These are phyloP conservation scores for Multifurca ochricompacta DNA, from an alignment of 768 basidiomycete genomes.

Conservation along the genomic window DNA sequence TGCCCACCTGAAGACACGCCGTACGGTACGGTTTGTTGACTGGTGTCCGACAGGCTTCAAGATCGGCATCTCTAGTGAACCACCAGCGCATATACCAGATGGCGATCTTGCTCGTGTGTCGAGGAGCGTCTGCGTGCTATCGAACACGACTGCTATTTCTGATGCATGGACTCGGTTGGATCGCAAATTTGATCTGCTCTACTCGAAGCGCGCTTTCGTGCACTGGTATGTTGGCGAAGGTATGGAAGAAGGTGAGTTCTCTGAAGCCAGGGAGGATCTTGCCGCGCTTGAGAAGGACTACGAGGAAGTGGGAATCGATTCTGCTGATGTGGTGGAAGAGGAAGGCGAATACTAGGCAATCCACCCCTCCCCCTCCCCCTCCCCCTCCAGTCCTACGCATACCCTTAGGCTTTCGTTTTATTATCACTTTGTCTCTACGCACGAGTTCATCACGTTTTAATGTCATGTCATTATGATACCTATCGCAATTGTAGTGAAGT, in stretches of 20 bases:
- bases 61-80: constrained; percentile 72
- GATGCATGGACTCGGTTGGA: constrained; percentile 69
- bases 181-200: constrained; percentile 75
- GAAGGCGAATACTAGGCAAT: constrained; percentile 38
- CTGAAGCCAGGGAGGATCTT: constrained; percentile 96
- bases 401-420: background rate
- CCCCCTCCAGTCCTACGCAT: background rate
- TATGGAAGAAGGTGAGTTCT: constrained; percentile 94
- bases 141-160: constrained; percentile 67
- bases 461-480: background rate
- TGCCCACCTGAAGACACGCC: constrained; percentile 66
- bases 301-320: constrained; percentile 66
- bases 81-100: constrained; percentile 65
- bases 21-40: constrained; percentile 73
- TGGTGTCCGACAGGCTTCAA: constrained; percentile 80
- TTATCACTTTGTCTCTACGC: background rate
- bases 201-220: constrained; percentile 51
- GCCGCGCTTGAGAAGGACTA: constrained; percentile 97
- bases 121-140: constrained; percentile 69
- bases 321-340: constrained; percentile 42
- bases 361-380: background rate
- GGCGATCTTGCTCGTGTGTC: constrained; percentile 72
- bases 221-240: constrained; percentile 70
- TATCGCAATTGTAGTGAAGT: background rate
- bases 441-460: background rate